These are phyloP conservation scores for Euphorbia tirucalli DNA, from an alignment of 345 rosid genomes.

Conservation along the genomic window DNA sequence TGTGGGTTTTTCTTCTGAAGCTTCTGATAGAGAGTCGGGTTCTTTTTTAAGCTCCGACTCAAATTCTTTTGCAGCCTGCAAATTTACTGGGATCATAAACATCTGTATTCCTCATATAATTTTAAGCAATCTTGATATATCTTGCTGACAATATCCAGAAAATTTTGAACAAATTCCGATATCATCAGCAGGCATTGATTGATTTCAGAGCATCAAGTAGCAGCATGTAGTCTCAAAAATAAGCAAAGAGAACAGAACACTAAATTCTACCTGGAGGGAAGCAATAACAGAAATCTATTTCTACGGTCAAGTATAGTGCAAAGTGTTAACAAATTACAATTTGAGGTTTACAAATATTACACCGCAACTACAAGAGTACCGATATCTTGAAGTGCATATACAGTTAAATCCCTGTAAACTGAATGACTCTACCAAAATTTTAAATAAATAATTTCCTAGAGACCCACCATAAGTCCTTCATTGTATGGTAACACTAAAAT, in stretches of 20 bases:
- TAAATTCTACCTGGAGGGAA: background rate
- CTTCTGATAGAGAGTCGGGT: slow-evolving; percentile 45
- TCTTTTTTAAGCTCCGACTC: slow-evolving; percentile 93
- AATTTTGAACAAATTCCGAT: background rate
- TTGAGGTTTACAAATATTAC: background rate
- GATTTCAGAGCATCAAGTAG: background rate
- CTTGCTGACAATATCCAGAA: background rate
- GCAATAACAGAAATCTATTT: background rate
- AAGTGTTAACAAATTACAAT: background rate
- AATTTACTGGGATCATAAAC: slow-evolving; percentile 5
- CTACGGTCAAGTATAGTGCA: background rate
- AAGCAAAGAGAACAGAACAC: background rate
- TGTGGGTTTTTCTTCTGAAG: slow-evolving; percentile 38
- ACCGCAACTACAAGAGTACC: background rate
- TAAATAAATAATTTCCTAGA: no score
- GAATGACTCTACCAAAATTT: no score
- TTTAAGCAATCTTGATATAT: background rate
- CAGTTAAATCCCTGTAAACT: background rate
- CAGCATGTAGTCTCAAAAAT: background rate
- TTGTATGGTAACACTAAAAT: background rate
- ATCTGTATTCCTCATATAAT: background rate
- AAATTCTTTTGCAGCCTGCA: slow-evolving; percentile 95
- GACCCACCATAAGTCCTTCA: background rate
- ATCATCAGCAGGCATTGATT: background rate
- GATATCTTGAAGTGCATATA: background rate